Percentiles rank a stretch among this genome's conserved stretches.
Conservation (phyloP, 768 basidiomycete species). For the Sutorius australiensis region DNA sequence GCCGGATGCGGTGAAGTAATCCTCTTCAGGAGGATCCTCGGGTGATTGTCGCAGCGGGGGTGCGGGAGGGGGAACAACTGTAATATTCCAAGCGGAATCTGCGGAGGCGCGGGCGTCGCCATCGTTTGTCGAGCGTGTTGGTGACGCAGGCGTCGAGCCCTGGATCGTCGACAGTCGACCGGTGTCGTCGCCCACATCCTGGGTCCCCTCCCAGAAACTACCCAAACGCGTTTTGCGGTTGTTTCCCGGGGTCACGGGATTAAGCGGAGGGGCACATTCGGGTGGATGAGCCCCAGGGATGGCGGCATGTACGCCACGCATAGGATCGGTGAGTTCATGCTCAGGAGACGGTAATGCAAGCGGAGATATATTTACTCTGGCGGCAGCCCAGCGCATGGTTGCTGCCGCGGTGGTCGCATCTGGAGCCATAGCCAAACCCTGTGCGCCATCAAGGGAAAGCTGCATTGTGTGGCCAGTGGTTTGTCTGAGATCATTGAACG, state of each 20-base stretch:
- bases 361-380: slow-evolving; percentile 79
- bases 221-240: slow-evolving; percentile 55
- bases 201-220: slow-evolving; percentile 77
- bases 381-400: slow-evolving; percentile 82
- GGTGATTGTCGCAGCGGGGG: slow-evolving; percentile 23
- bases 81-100: slow-evolving; percentile 11
- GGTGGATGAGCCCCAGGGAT: slow-evolving; percentile 58
- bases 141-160: slow-evolving; percentile 23
- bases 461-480: slow-evolving; percentile 24
- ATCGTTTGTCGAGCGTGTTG: slow-evolving; percentile 10
- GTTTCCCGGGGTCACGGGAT: slow-evolving; percentile 44
- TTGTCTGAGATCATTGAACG: slow-evolving; percentile 43
- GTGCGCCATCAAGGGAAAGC: slow-evolving; percentile 28
- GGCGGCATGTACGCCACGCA: slow-evolving; percentile 67
- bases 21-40: slow-evolving; percentile 25
- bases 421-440: slow-evolving; percentile 34
- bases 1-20: slow-evolving; percentile 29
- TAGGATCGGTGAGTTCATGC: slow-evolving; percentile 86
- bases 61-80: slow-evolving; percentile 12
- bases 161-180: slow-evolving; percentile 23
- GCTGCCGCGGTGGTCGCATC: slow-evolving; percentile 70
- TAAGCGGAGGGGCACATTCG: slow-evolving; percentile 33
- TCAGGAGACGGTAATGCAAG: slow-evolving; percentile 88
- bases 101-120: neutral
- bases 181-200: slow-evolving; percentile 49